phyloP scores from a whole-genome alignment of 306 rosid genomes.

The Trichosanthes truncata region DNA sequence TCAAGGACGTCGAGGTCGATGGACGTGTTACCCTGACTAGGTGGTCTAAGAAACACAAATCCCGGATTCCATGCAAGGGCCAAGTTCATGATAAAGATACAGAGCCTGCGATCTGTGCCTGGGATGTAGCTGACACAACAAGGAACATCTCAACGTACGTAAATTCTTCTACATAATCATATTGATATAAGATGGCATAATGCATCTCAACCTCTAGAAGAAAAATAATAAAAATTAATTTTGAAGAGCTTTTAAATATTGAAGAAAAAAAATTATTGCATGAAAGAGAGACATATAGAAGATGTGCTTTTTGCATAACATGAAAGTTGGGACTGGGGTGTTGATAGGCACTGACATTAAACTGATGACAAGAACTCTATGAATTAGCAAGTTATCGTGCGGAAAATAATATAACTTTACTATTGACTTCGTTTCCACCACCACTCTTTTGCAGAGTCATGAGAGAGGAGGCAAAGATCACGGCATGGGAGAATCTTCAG shows the following conservation, averaged over 20 bases:
- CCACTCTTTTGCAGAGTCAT: constrained; percentile 40
- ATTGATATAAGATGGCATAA: not conserved
- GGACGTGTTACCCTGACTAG: constrained; percentile 91
- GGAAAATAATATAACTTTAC: not conserved
- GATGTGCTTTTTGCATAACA: not conserved
- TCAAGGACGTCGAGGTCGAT: constrained; percentile 91
- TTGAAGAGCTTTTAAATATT: not conserved
- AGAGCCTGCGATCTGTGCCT: constrained; percentile 40
- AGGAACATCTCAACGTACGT: constrained; percentile 63
- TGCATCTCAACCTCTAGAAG: not conserved
- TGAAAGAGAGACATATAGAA: not conserved
- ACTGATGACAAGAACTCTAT: not conserved
- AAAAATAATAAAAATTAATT: not conserved
- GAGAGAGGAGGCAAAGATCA: constrained; percentile 94
- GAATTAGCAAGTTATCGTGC: not conserved
- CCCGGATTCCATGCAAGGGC: constrained; percentile 61
- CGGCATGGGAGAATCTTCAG: constrained; percentile 96
- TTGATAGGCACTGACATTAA: not conserved
- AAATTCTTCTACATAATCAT: not conserved
- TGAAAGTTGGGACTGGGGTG: not conserved
- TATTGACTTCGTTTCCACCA: not conserved
- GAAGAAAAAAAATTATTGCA: not conserved
- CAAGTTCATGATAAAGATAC: constrained; percentile 57
- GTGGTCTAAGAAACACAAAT: constrained; percentile 86
- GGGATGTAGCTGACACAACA: constrained; percentile 58